Evolutionary conservation across 1,284 basidiomycete species (phyloP), one percentile per base, ranked within the genome.

Genomic region (Ceratobasidium sp.): DNA sequence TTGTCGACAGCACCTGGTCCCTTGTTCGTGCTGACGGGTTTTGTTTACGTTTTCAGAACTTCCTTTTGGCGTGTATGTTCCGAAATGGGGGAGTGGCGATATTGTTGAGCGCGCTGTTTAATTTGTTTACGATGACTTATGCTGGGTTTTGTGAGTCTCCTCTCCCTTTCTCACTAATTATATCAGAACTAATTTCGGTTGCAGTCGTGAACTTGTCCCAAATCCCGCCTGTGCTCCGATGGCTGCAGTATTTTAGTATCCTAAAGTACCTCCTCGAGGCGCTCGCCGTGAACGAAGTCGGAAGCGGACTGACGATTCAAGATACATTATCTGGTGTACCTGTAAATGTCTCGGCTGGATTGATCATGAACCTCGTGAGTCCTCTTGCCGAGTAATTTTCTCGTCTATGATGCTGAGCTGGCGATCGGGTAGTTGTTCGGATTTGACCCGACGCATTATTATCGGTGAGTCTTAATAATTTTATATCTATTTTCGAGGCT

Each of bases 11-110:
- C 11, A 11, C 36, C 36, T 41, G 6, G 36, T n/a, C n/a, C n/a
- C n/a, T n/a, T n/a, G n/a, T n/a, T n/a, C n/a, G n/a, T 11, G 27
- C 66, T 57, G 66, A 69, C 66, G 66, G n/a, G 41, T 2, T 62
- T 62, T 62, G 59, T 62, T 62, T 62, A n/a, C n/a, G n/a, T n/a
- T n/a, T n/a, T n/a, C 9, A 95, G 93, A 97, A 97, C 83, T 95
- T 97, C 86, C 86, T 96, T 56, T 87, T 97, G 22, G 95, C 92
- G 5, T 90, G 90, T 9, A 80, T 91, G 19, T 93, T 97, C 86
- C 84, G 85, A 66, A 94, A 97, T 79, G 91, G 91, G n/a, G 93
- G 94, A 19, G 88, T 96, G 59, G 95, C 95, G 1, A 95, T 96
- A 79, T 88, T 98, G 1, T 81, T 96, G 27, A 93, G 91, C 2